Base-by-base conservation (phyloP, 2,329 filamentous ascomycete genomes). In the Leptographium procerum region DNA sequence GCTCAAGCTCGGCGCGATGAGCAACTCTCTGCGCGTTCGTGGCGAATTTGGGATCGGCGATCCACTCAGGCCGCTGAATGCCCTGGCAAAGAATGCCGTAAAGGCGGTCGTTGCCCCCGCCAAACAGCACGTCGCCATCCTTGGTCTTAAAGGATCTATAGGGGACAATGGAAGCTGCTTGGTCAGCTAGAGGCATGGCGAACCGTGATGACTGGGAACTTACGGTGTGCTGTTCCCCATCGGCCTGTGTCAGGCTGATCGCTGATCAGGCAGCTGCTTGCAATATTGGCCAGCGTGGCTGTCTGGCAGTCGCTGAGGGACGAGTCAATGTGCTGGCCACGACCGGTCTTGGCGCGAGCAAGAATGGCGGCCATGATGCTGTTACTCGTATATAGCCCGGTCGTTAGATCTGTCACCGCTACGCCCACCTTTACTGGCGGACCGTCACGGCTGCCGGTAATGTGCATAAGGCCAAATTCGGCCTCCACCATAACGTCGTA, bases 401-500 rank as follows among this genome's bases (percentile, higher is more conserved):
- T 97, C 0, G 94, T 97, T 55, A 99, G 74, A 71, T 99, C 94
- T 0, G 94, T 97, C 4, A 99, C 94, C 2, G 94, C 94, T 3
- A 99, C 94, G 22, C 94, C 94, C 2, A 99, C 94, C 73, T 99
- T 99, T 45, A 96, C 94, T 0, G 94, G 94, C 1, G 91, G 87
- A 0, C 92, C 91, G 66, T 95, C 88, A 58, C 91, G 81, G 61
- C 82, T 82, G 34, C 94, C 94, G 0, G 94, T 99, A 66, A 99
- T 97, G 73, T 99, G 94, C 94, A 99, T 99, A 59, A 99, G 75
- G 1, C 94, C 94, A 74, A 99, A 91, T 70, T 97, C 94, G 60
- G 94, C 94, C 75, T 99, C 94, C 13, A 99, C 92, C 92, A 99
- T 99, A 65, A 99, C 94, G 72, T 99, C 94, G 77, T 99, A 99